Percentiles rank a stretch among this genome's conserved stretches.
These are phyloP conservation scores for Termitomyces sp. DNA, from an alignment of 768 basidiomycete species.

Conservation along the genomic window DNA sequence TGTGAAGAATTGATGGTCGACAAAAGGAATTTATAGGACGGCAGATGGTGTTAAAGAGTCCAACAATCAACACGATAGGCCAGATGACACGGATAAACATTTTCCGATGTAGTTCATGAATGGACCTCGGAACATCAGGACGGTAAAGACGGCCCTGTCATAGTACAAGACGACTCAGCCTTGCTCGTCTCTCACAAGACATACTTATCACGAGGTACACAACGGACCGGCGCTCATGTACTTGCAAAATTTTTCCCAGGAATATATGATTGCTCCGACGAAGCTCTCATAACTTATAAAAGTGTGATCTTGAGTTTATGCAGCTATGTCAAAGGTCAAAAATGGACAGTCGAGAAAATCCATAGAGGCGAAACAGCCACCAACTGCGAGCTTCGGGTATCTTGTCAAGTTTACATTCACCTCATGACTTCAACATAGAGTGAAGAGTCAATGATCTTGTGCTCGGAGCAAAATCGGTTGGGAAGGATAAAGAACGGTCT, in stretches of 20 bases:
- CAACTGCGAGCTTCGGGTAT: not conserved
- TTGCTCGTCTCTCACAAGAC: constrained; percentile 6
- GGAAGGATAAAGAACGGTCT: not conserved
- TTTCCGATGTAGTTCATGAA: constrained; percentile 3
- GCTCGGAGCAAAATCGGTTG: constrained; percentile 8
- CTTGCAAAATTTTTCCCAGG: not conserved
- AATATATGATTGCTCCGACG: not conserved
- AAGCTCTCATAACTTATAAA: not conserved
- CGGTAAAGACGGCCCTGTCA: constrained; percentile 8
- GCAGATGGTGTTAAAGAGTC: not conserved
- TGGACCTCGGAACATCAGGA: not conserved
- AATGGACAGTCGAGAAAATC: too few relatives aligned
- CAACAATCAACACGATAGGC: not conserved
- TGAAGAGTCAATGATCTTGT: not conserved
- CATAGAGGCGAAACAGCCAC: not conserved
- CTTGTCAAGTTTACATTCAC: not conserved
- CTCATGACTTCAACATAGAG: not conserved
- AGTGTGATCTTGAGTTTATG: not conserved
- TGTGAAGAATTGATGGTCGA: not conserved
- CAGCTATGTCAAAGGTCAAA: not conserved
- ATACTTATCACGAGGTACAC: constrained; percentile 7
- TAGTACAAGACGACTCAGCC: not conserved
- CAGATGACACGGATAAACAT: constrained; percentile 2
- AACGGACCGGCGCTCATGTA: constrained; percentile 5
- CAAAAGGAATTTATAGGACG: constrained; percentile 1